Evolutionary conservation across 192 early-diverging fungal genomes (phyloP).

Genomic region (Phycomyces blakesleeanus): DNA sequence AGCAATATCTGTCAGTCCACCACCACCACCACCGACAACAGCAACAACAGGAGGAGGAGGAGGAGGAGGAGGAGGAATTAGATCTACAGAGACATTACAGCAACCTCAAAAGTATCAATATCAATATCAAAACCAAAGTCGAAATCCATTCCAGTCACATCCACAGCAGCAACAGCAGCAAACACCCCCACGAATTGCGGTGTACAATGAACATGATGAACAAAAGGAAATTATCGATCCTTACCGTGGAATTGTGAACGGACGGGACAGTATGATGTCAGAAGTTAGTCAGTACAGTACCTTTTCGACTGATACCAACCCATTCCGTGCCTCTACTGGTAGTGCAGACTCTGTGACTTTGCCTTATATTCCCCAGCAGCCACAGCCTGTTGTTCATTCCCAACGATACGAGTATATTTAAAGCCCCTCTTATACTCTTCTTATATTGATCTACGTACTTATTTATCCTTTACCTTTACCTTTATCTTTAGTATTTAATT

Average conservation of each 20-base stretch:
- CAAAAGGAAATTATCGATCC: background rate
- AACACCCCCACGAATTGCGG: constrained; percentile 8
- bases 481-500: background rate
- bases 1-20: constrained; percentile 3
- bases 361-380: background rate
- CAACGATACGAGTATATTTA: background rate
- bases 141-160: background rate
- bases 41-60: too few species aligned
- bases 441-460: background rate
- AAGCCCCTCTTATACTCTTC: background rate
- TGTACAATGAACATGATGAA: constrained; percentile 14
- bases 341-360: background rate
- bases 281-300: constrained; percentile 3
- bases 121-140: background rate
- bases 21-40: too few species aligned
- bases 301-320: constrained; percentile 12
- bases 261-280: constrained; percentile 4
- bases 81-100: too few species aligned
- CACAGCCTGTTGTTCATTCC: background rate
- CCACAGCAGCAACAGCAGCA: constrained; percentile 1
- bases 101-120: background rate
- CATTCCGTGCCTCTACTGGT: constrained; percentile 5
- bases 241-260: background rate
- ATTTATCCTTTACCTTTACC: background rate
- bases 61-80: too few species aligned